Evolutionary conservation across 768 basidiomycete genomes (phyloP), one percentile per base, ranked within the genome.

Genomic region (Trametes meyenii): DNA sequence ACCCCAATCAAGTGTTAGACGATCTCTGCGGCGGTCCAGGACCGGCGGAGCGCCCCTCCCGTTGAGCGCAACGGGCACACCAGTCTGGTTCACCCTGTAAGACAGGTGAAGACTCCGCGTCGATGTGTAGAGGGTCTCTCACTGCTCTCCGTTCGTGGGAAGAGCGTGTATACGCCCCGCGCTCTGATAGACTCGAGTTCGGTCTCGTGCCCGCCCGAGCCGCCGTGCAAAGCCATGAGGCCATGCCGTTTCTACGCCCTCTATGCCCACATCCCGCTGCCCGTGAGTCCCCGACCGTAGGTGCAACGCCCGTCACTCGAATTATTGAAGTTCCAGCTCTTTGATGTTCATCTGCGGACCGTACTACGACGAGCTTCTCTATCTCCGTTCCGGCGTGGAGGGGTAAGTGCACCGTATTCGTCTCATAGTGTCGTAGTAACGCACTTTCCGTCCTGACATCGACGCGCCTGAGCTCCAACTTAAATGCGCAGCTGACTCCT

Each of bases 381-480:
- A 13, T 23, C 45, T 21, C 21, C 36, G 45, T 42, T 23, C 57
- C 56, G 52, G 36, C 44, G 45, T 26, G 45, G n/a, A 24, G 44
- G 44, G 42, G 49, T 51, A 26, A 24, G 19, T 45, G n/a, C 40
- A 26, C 55, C 61, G 38, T 29, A 45, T 58, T 40, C 49, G 57
- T 58, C 8, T 29, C 29, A 29, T 48, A 43, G 39, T 40, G 57
- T 58, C 49, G 49, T 49, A 26, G 49, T 50, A 50, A 49, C 57
- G 39, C 36, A 13, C 56, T 24, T 35, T 38, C 38, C 33, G 40
- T 6, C 33, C 50, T 23, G 48, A 46, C 29, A 23, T 49, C 51
- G 45, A 53, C 49, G 43, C 48, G 35, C 58, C 62, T 64, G 62
- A 55, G 62, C 62, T 64, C 45, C 58, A 64, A 64, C 58, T 44